A percentile compares a stretch with the other conserved stretches of the same genome.
These are phyloP conservation scores for Hyparrhenia diplandra DNA, from an alignment of 176 grass and related monocot genomes.

Conservation along the genomic window DNA sequence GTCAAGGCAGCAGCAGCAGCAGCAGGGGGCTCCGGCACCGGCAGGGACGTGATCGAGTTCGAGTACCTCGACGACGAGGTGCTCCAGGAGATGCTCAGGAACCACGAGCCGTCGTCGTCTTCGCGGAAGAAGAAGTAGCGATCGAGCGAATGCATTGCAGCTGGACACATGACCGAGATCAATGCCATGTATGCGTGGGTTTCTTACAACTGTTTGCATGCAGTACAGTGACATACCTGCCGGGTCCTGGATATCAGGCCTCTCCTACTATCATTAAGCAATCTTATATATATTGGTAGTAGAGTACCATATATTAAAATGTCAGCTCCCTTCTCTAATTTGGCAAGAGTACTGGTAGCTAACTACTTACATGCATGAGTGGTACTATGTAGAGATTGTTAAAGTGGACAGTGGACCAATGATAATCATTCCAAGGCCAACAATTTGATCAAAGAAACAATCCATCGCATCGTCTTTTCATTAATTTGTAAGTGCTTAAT, in stretches of 20 bases:
- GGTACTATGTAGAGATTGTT: neutral
- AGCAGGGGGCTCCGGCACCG: neutral
- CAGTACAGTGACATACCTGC: neutral
- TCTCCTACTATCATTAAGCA: neutral
- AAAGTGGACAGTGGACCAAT: neutral
- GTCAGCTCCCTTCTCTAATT: neutral
- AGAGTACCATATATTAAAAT: too few species aligned
- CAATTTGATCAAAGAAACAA: neutral
- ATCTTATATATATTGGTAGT: too few species aligned
- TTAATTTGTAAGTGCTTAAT: neutral
- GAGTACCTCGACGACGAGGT: conserved; percentile 78
- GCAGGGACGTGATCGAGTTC: conserved; percentile 55
- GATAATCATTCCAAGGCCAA: neutral
- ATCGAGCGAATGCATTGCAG: neutral
- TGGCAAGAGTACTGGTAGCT: neutral
- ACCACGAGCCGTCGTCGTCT: neutral
- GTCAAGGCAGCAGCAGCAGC: neutral
- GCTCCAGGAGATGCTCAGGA: conserved; percentile 60
- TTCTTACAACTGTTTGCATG: neutral
- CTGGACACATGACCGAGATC: too few species aligned
- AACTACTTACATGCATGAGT: neutral
- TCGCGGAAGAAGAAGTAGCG: neutral
- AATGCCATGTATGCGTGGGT: neutral
- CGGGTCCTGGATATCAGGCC: neutral
- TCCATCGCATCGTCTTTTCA: neutral